Base-by-base conservation (phyloP, 2,329 filamentous ascomycete genomes). In the Penicillium sp. region DNA sequence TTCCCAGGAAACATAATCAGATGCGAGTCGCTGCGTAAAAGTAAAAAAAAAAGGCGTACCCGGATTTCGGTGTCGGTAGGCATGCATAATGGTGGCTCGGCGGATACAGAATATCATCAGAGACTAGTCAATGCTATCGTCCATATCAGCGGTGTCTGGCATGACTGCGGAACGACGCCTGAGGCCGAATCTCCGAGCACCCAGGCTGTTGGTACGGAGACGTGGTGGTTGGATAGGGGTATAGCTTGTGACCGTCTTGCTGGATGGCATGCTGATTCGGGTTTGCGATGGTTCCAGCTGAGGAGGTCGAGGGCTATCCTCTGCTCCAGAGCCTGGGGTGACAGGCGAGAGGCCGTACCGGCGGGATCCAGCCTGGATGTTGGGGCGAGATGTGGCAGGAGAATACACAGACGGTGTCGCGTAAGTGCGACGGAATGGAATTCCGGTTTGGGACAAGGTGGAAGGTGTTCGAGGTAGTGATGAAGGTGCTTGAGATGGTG, bases 301-400 rank as follows among this genome's bases (percentile, higher is more conserved):
- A 23, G 57, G 59, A 23, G 57, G 43, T 24, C 57, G 52, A 32
- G 46, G 53, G 35, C 40, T 53, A 31, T 51, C 62, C 50, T 59
- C 67, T 31, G 43, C 47, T 37, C 49, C 54, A 37, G 53, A 54
- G 29, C 57, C 57, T 3, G 56, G 52, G 6, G 61, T 46, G 10
- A 55, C 45, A 4, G 60, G 46, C 3, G 66, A 57, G 18, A 65
- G 40, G 5, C 66, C 67, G 44, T 73, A 73, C 20, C 71, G 64
- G 25, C 69, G 71, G 20, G 67, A 73, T 18, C 71, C 71, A 1
- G 70, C 70, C 50, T 72, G 71, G 35, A 73, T 71, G 47, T 70
- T 72, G 18, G 67, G 57, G 44, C 67, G 64, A 5, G 67, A 58
- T n/a, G 67, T 63, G 15, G 69, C 60, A 3, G 69, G 69, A 4